Percentiles rank a stretch among this genome's conserved stretches.
phyloP scores from a whole-genome alignment of 805 yeast genomes.

The Starmerella apicola region DNA sequence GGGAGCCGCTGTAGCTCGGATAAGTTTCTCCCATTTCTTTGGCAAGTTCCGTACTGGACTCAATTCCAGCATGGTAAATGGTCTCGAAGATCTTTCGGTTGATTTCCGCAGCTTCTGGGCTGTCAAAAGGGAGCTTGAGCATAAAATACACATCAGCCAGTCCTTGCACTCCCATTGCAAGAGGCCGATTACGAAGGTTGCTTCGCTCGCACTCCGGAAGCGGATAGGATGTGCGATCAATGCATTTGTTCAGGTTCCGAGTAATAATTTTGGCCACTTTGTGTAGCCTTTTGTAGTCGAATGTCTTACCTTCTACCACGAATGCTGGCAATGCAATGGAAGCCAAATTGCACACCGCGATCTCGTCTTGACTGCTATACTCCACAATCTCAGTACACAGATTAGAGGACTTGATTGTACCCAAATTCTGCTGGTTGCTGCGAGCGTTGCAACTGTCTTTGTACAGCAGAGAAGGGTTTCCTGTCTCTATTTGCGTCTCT shows the following conservation, averaged over 20 bases:
- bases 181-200: constrained; percentile 70
- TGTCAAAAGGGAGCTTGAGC: constrained; percentile 69
- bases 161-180: constrained; percentile 92
- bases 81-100: constrained; percentile 84
- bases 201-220: constrained; percentile 55
- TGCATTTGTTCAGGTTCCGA: constrained; percentile 62
- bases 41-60: constrained; percentile 72
- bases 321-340: constrained; percentile 80
- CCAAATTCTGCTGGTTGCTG: constrained; percentile 79
- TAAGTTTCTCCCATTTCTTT: constrained; percentile 48
- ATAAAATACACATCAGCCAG: constrained; percentile 74
- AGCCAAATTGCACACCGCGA: constrained; percentile 88
- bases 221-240: constrained; percentile 76
- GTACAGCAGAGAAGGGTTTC: constrained; percentile 86
- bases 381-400: constrained; percentile 87
- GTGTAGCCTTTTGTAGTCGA: constrained; percentile 61
- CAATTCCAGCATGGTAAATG: constrained; percentile 82
- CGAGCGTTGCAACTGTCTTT: constrained; percentile 84
- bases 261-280: constrained; percentile 58
- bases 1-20: constrained; percentile 63
- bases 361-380: constrained; percentile 73
- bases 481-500: constrained; percentile 87
- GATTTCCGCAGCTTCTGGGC: constrained; percentile 53
- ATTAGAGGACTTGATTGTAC: constrained; percentile 81
- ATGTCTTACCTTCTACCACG: constrained; percentile 39